phyloP scores from a whole-genome alignment of 352 stramenopile genomes.

The Heterotrichella gracilis region DNA sequence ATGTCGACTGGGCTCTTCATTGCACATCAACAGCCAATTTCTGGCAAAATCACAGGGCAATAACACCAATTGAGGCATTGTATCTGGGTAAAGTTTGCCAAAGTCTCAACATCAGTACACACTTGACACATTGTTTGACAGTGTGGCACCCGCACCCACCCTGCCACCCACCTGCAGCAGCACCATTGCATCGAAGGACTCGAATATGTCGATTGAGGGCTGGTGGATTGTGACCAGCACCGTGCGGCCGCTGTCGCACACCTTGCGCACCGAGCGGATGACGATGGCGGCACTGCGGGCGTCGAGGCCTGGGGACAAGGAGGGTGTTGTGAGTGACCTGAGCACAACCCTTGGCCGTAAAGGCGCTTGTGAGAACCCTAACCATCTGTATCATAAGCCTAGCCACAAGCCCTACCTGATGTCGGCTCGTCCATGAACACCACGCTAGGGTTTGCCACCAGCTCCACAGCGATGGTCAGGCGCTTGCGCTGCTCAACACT shows the following conservation, averaged over 20 bases:
- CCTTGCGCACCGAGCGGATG: conserved; percentile 24
- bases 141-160: too few species aligned
- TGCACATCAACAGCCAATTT: too few species aligned
- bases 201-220: conserved; percentile 38
- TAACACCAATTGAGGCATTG: too few species aligned
- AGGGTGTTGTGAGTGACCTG: not conserved
- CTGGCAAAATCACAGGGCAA: too few species aligned
- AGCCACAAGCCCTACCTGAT: too few species aligned
- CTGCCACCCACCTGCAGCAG: conserved; percentile 37
- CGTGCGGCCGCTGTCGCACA: conserved; percentile 32
- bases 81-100: too few species aligned
- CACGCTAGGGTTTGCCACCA: conserved; percentile 26
- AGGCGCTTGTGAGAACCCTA: not conserved
- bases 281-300: conserved; percentile 24
- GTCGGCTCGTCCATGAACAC: conserved; percentile 28
- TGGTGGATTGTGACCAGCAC: conserved; percentile 56
- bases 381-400: not conserved
- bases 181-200: conserved; percentile 38
- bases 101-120: too few species aligned
- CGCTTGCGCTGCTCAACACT: conserved; percentile 28
- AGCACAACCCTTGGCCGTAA: not conserved
- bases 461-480: conserved; percentile 28
- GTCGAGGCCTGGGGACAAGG: conserved; percentile 23
- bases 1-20: too few species aligned
- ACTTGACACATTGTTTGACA: too few species aligned